phyloP scores from a whole-genome alignment of 192 early-diverging fungal genomes.

The Geranomyces michiganensis region DNA sequence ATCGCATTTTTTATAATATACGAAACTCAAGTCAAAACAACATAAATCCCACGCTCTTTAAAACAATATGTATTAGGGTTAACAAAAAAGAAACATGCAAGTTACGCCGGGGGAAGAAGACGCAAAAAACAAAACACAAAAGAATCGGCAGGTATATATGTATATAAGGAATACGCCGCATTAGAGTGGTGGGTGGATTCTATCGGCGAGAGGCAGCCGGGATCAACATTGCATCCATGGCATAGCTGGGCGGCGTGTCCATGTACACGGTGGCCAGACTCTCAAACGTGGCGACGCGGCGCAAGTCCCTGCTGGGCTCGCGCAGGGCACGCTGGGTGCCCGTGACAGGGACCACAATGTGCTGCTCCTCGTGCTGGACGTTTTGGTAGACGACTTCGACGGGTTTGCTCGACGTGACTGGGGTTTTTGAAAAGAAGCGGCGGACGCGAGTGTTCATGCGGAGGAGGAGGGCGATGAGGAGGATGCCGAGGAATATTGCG shows the following conservation, averaged over 20 bases:
- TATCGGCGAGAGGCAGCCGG: neutral
- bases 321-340: neutral
- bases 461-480: neutral
- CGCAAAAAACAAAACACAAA: too few relatives aligned
- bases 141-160: too few relatives aligned
- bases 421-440: neutral
- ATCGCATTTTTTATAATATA: neutral
- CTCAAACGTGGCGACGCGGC: neutral
- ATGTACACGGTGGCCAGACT: constrained; percentile 13
- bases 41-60: too few relatives aligned
- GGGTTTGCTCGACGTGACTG: constrained; percentile 6
- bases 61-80: too few relatives aligned
- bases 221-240: neutral
- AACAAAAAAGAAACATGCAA: too few relatives aligned
- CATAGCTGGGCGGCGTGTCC: constrained; percentile 5
- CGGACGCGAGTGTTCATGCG: neutral
- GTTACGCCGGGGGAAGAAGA: too few relatives aligned
- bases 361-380: constrained; percentile 12
- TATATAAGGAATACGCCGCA: too few relatives aligned
- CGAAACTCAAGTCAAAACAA: too few relatives aligned
- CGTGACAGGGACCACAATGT: neutral
- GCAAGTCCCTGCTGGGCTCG: neutral
- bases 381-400: constrained; percentile 1
- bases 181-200: neutral
- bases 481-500: neutral